These are phyloP conservation scores for Cadophora gregata DNA, from an alignment of 2,329 filamentous ascomycete genomes.

Conservation along the genomic window DNA sequence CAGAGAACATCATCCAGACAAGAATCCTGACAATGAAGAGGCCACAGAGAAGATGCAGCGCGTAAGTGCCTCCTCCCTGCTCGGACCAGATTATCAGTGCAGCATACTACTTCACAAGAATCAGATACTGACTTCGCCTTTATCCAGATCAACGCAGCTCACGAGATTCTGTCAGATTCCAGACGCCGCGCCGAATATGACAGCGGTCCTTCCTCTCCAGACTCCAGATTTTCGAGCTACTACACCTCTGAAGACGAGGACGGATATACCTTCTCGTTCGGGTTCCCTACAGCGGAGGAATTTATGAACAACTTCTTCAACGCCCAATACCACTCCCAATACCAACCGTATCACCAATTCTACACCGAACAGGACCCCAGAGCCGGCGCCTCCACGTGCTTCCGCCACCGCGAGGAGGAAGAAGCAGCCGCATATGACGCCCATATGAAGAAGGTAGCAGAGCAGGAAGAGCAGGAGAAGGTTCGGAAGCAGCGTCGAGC, in stretches of 20 bases:
- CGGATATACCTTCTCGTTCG: neutral
- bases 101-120: neutral
- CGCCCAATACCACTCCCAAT: neutral
- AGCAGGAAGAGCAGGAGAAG: neutral
- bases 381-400: neutral
- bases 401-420: neutral
- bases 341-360: neutral
- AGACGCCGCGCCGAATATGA: slow-evolving; percentile 6
- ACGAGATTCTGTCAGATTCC: slow-evolving; percentile 31
- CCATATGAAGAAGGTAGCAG: neutral
- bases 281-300: neutral
- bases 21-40: slow-evolving; percentile 30
- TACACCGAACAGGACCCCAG: neutral
- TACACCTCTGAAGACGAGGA: neutral
- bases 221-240: neutral
- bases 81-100: too few species aligned
- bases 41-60: slow-evolving; percentile 33
- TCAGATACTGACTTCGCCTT: neutral
- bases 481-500: neutral
- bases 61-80: slow-evolving; percentile 18
- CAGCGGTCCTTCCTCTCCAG: neutral
- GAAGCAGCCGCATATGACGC: neutral
- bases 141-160: slow-evolving; percentile 28
- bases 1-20: slow-evolving; percentile 33
- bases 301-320: neutral